A percentile compares a stretch with the other conserved stretches of the same genome.
phyloP scores from a whole-genome alignment of 2,329 filamentous ascomycete species.

The Arthrocladium fulminans region DNA sequence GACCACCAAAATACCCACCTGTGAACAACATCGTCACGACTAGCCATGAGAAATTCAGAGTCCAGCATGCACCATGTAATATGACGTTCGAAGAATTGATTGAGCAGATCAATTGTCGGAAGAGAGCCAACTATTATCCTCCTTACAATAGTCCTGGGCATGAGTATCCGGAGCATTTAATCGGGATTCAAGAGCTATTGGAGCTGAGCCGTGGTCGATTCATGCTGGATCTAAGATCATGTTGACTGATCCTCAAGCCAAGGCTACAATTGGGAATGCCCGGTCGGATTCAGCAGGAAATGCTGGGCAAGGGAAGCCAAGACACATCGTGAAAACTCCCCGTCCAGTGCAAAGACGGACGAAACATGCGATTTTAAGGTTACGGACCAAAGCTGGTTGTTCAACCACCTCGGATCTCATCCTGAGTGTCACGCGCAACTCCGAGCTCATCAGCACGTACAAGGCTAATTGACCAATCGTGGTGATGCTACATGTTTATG shows the following conservation, averaged over 20 bases:
- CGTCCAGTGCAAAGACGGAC: constrained; percentile 4
- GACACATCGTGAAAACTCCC: constrained; percentile 18
- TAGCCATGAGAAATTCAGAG: constrained; percentile 38
- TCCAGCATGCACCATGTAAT: constrained; percentile 45
- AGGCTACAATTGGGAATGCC: constrained; percentile 45
- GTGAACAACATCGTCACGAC: constrained; percentile 3
- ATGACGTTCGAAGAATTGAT: constrained; percentile 51
- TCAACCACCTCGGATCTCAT: background rate
- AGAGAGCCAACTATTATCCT: constrained; percentile 27
- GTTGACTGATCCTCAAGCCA: constrained; percentile 43
- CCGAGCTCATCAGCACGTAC: background rate
- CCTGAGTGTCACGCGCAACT: constrained; percentile 1
- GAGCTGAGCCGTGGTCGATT: constrained; percentile 50
- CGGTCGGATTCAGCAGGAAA: constrained; percentile 46
- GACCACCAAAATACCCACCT: constrained; percentile 13
- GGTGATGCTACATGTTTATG: background rate
- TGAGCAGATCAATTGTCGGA: constrained; percentile 49
- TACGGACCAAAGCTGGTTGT: too few species aligned
- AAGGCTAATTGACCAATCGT: background rate
- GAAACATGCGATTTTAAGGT: too few species aligned
- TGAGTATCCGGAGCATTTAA: constrained; percentile 24
- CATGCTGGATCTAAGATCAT: constrained; percentile 46
- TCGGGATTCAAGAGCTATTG: constrained; percentile 50
- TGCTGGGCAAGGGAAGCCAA: constrained; percentile 16
- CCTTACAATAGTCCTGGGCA: background rate